Evolutionary conservation across 2,329 filamentous ascomycete genomes (phyloP).

Genomic region (Boeremia lycopersici): DNA sequence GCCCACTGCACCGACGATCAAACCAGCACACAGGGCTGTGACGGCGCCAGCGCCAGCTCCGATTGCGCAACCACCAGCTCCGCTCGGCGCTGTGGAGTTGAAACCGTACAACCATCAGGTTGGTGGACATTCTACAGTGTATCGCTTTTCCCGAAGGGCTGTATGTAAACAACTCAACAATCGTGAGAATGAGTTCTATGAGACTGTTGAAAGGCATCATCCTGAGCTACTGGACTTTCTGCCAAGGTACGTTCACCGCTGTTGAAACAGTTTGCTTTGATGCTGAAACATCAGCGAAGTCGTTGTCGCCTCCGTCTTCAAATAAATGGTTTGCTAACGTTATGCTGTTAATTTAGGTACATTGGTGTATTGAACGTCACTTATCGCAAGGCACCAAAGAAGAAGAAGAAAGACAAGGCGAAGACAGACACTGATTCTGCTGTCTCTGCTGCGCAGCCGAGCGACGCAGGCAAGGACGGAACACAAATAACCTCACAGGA

Average conservation of each 20-base stretch:
- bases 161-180: slow-evolving; percentile 99
- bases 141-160: slow-evolving; percentile 91
- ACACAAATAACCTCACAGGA: slow-evolving; percentile 17
- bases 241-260: slow-evolving; percentile 63
- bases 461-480: slow-evolving; percentile 23
- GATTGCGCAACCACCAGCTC: slow-evolving; percentile 55
- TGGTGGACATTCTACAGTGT: slow-evolving; percentile 93
- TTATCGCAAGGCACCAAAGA: slow-evolving; percentile 81
- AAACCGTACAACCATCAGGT: slow-evolving; percentile 98
- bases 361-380: slow-evolving; percentile 97
- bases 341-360: slow-evolving; percentile 65
- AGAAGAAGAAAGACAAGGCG: slow-evolving; percentile 51
- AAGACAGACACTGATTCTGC: slow-evolving; percentile 28
- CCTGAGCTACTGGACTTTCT: slow-evolving; percentile 89
- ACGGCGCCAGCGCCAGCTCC: slow-evolving; percentile 23
- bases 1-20: slow-evolving; percentile 41
- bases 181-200: slow-evolving; percentile 97
- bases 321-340: slow-evolving; percentile 39
- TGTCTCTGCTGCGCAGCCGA: slow-evolving; percentile 25
- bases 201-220: slow-evolving; percentile 90
- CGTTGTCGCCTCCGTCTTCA: slow-evolving; percentile 6
- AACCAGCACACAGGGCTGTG: slow-evolving; percentile 38
- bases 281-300: slow-evolving; percentile 52
- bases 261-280: slow-evolving; percentile 31
- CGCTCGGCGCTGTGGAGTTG: slow-evolving; percentile 89